These are phyloP conservation scores for Epichloe typhina DNA, from an alignment of 2,329 filamentous ascomycete genomes.

Conservation along the genomic window DNA sequence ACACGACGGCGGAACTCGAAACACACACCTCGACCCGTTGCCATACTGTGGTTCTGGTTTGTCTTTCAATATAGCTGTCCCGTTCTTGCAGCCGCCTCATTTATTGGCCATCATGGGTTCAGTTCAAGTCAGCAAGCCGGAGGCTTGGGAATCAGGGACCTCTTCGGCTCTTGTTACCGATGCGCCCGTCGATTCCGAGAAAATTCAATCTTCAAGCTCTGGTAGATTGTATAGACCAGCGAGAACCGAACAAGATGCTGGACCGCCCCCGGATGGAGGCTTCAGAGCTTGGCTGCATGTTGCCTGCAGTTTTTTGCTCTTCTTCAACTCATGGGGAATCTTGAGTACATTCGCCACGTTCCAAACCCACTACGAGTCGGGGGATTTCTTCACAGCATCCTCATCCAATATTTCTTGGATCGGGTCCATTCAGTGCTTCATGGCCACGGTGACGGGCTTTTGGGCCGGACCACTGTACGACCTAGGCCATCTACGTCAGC, in stretches of 20 bases:
- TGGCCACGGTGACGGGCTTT: constrained; percentile 26
- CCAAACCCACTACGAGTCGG: constrained; percentile 29
- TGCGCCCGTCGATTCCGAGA: neutral
- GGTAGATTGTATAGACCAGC: neutral
- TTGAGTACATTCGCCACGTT: constrained; percentile 33
- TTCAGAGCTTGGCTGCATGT: constrained; percentile 6
- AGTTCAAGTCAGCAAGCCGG: neutral
- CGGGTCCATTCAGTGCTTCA: constrained; percentile 27
- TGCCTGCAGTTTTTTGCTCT: constrained; percentile 2
- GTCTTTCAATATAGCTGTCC: no score
- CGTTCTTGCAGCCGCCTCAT: no score
- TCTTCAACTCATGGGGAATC: constrained; percentile 13
- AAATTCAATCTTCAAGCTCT: neutral
- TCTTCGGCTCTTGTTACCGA: neutral
- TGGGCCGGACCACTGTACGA: constrained; percentile 29
- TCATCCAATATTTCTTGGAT: constrained; percentile 32
- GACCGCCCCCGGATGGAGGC: neutral
- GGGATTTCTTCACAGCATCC: constrained; percentile 17
- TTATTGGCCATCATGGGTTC: no score
- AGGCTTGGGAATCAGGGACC: no score
- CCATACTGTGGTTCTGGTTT: no score
- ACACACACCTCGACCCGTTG: no score
- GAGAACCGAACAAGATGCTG: no score
- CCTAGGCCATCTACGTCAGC: constrained; percentile 25
- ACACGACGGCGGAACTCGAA: no score